phyloP scores from a whole-genome alignment of 2,329 filamentous ascomycete species.

The Paramyrothecium roridum region DNA sequence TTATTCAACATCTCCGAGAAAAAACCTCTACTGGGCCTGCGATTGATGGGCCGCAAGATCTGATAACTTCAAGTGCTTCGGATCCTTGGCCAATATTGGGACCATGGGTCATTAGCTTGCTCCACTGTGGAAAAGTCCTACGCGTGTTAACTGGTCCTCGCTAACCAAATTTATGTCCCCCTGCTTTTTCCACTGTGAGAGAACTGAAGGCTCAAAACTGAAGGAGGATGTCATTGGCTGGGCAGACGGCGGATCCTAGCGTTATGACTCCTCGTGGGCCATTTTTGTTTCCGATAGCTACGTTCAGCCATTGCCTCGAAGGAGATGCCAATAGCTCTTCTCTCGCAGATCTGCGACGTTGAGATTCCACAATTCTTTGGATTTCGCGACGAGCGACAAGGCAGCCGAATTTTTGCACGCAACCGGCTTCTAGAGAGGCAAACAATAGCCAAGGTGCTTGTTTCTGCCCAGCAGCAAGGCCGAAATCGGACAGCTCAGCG shows the following conservation, averaged over 20 bases:
- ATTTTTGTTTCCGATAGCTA: not conserved
- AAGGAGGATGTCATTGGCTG: not conserved
- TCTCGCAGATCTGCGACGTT: too few relatives aligned
- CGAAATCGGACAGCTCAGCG: too few relatives aligned
- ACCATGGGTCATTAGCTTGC: not conserved
- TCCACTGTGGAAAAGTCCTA: not conserved
- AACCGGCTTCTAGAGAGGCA: too few relatives aligned
- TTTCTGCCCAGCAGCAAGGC: too few relatives aligned
- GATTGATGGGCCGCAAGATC: not conserved
- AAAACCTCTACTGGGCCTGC: too few relatives aligned
- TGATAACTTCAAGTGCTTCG: not conserved
- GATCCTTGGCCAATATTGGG: not conserved
- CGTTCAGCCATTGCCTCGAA: not conserved
- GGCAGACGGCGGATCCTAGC: too few relatives aligned
- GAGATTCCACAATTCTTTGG: too few relatives aligned
- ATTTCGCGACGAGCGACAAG: too few relatives aligned
- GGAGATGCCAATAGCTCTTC: not conserved
- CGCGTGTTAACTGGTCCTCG: too few relatives aligned
- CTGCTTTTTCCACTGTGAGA: not conserved
- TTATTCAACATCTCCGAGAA: too few relatives aligned
- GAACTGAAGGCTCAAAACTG: not conserved
- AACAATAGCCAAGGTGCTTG: too few relatives aligned
- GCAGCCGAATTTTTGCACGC: too few relatives aligned
- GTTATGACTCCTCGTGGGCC: not conserved
- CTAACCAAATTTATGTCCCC: not conserved